A percentile compares a stretch with the other conserved stretches of the same genome.
Evolutionary conservation across 2,329 filamentous ascomycete genomes (phyloP).

Genomic region (Nemania diffusa): DNA sequence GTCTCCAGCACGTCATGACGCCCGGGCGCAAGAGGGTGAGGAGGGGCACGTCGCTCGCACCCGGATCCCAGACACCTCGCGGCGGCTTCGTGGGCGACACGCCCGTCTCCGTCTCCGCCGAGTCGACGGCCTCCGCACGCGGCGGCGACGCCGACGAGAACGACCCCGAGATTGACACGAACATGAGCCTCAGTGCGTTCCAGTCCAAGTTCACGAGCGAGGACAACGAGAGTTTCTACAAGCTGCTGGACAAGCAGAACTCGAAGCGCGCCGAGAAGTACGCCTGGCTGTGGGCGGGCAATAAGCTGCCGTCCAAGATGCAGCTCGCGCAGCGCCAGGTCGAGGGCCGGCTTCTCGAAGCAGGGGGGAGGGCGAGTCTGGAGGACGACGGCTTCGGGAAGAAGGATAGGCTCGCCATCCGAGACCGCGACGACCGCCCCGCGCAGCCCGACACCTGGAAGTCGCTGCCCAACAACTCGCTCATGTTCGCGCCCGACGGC

Average conservation of each 20-base stretch:
- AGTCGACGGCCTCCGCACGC: constrained; percentile 50
- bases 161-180: constrained; percentile 71
- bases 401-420: constrained; percentile 69
- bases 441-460: constrained; percentile 83
- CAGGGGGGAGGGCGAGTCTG: constrained; percentile 56
- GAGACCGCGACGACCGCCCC: constrained; percentile 75
- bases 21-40: constrained; percentile 64
- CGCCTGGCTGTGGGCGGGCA: constrained; percentile 87
- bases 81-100: constrained; percentile 77
- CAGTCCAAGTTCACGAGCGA: constrained; percentile 96
- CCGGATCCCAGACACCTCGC: constrained; percentile 55
- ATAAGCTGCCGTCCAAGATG: constrained; percentile 85
- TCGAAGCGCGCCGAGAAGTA: constrained; percentile 85
- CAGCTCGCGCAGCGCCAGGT: constrained; percentile 75
- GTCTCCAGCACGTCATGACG: constrained; percentile 82
- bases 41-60: constrained; percentile 49
- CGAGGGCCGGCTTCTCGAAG: constrained; percentile 59
- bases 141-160: constrained; percentile 52
- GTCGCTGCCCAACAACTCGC: constrained; percentile 76
- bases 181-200: constrained; percentile 84
- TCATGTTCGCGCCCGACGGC: constrained; percentile 86
- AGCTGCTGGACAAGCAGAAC: constrained; percentile 90
- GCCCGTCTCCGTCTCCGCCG: constrained; percentile 67
- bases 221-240: constrained; percentile 97
- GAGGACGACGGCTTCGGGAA: constrained; percentile 67